Conservation (phyloP, 1,139 yeast species). For the Williopsis jadinii region DNA sequence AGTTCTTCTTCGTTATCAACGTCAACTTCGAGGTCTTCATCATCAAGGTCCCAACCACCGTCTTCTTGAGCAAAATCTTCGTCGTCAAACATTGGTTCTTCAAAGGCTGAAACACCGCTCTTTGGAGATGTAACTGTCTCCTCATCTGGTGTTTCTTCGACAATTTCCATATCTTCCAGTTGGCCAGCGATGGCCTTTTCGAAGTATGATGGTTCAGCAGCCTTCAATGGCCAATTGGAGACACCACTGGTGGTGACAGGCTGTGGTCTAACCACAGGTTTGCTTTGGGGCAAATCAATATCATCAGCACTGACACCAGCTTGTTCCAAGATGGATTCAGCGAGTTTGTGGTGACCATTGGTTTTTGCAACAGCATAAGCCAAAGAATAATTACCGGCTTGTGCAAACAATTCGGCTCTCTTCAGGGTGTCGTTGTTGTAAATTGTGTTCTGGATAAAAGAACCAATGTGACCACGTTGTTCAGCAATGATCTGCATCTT, state of each 20-base stretch:
- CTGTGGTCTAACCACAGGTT: conserved; percentile 38
- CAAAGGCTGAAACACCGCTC: conserved; percentile 21
- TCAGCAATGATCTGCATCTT: conserved; percentile 91
- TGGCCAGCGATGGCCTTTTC: conserved; percentile 81
- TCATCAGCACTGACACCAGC: conserved; percentile 61
- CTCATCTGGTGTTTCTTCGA: conserved; percentile 27
- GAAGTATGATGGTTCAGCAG: conserved; percentile 68
- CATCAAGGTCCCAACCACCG: conserved; percentile 53
- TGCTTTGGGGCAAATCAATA: conserved; percentile 57
- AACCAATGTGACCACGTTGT: conserved; percentile 74
- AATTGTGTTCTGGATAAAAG: conserved; percentile 77
- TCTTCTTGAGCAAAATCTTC: conserved; percentile 45
- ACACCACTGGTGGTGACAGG: conserved; percentile 31
- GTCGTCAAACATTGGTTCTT: conserved; percentile 28
- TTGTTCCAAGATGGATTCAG: conserved; percentile 61
- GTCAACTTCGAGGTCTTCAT: conserved; percentile 59
- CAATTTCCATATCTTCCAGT: conserved; percentile 49
- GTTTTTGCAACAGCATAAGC: conserved; percentile 93
- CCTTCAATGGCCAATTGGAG: conserved; percentile 76
- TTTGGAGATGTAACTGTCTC: conserved; percentile 8
- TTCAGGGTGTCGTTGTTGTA: conserved; percentile 70
- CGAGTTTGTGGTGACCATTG: conserved; percentile 72
- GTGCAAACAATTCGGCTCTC: conserved; percentile 67
- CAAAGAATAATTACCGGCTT: conserved; percentile 77
- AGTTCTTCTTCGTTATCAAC: conserved; percentile 48